Evolutionary conservation across 139 green algal species (phyloP).

Genomic region (Bryopsis sp.): DNA sequence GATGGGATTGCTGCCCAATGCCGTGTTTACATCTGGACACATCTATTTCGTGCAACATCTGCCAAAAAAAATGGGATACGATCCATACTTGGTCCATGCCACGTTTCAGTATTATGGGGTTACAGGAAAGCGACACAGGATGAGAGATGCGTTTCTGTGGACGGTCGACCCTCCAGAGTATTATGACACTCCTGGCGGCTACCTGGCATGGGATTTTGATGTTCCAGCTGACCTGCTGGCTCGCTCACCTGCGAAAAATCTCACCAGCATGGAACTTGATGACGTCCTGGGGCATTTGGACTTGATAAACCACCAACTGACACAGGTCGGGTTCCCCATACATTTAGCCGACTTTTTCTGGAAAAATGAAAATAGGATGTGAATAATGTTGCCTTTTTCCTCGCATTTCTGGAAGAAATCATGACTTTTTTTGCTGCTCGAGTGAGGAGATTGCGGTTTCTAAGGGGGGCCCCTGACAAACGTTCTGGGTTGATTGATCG

Average conservation of each 20-base stretch:
- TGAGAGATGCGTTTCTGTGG: conserved; percentile 81
- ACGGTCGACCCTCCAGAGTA: conserved; percentile 62
- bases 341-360: too few relatives aligned
- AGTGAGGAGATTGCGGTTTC: too few relatives aligned
- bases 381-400: too few relatives aligned
- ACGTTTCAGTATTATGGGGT: conserved; percentile 95
- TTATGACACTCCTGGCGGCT: conserved; percentile 45
- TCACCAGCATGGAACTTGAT: conserved; percentile 30
- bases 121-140: conserved; percentile 85
- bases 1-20: conserved; percentile 53
- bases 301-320: conserved; percentile 74
- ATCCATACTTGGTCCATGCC: conserved; percentile 82
- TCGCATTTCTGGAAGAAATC: too few relatives aligned
- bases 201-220: conserved; percentile 34
- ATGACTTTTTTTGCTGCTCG: too few relatives aligned
- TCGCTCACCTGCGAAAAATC: conserved; percentile 26
- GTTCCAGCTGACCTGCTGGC: conserved; percentile 37
- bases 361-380: too few relatives aligned
- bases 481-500: too few relatives aligned
- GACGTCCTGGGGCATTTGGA: conserved; percentile 64
- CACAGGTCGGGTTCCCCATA: conserved; percentile 21
- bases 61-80: conserved; percentile 44
- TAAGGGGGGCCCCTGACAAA: too few relatives aligned
- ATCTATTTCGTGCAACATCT: conserved; percentile 88
- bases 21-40: conserved; percentile 79